A percentile compares a stretch with the other conserved stretches of the same genome.
Evolutionary conservation across 2,329 filamentous ascomycete genomes (phyloP).

Genomic region (Ophiostoma sp.): DNA sequence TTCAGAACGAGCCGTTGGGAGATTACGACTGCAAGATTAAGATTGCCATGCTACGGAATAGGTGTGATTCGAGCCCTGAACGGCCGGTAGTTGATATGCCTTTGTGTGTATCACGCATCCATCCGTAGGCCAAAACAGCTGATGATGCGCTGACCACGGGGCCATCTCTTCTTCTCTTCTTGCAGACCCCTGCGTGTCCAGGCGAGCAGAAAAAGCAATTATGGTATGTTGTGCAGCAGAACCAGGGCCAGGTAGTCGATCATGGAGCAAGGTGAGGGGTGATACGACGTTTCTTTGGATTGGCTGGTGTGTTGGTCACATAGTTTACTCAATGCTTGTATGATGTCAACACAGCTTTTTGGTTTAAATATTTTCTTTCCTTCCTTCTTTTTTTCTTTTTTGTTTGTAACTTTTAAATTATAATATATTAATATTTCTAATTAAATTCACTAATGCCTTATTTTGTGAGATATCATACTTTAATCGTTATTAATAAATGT

Average conservation of each 20-base stretch:
- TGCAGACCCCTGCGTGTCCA: neutral
- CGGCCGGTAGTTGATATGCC: neutral
- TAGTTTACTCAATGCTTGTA: neutral
- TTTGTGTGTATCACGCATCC: neutral
- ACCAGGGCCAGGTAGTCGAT: neutral
- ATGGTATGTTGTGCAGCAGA: slow-evolving; percentile 7
- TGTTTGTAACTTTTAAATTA: too few relatives aligned
- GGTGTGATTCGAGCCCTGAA: neutral
- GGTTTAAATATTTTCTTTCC: too few relatives aligned
- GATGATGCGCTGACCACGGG: neutral
- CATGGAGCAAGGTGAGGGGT: neutral
- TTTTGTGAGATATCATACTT: too few relatives aligned
- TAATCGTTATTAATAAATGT: too few relatives aligned
- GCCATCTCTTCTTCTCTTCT: neutral
- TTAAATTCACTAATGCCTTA: too few relatives aligned
- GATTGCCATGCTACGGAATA: neutral
- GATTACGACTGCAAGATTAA: neutral
- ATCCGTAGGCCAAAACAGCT: neutral
- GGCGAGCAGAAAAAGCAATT: neutral
- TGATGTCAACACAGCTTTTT: too few relatives aligned
- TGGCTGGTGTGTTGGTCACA: neutral
- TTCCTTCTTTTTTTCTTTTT: too few relatives aligned
- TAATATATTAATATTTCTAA: too few relatives aligned
- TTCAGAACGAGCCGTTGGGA: neutral
- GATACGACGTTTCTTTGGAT: neutral